phyloP scores from a whole-genome alignment of 805 yeast genomes.

The Candida succiphila region DNA sequence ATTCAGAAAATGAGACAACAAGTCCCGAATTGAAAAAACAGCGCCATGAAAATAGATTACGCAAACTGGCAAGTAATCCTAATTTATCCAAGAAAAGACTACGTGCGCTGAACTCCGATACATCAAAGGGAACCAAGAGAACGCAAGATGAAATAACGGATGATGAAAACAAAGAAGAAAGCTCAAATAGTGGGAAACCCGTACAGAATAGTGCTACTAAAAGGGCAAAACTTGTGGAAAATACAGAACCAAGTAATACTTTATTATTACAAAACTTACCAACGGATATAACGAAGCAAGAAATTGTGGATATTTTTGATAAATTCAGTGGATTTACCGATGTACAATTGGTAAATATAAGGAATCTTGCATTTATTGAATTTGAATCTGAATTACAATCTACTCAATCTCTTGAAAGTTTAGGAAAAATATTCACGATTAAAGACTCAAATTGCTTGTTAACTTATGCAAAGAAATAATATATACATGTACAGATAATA shows the following conservation, averaged over 20 bases:
- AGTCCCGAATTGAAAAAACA: constrained; percentile 10
- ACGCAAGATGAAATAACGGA: too few relatives aligned
- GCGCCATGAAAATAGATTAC: constrained; percentile 10
- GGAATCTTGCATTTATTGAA: constrained; percentile 75
- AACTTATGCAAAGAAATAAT: constrained; percentile 21
- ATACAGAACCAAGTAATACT: constrained; percentile 52
- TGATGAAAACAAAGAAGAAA: not conserved
- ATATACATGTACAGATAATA: not conserved
- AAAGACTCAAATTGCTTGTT: constrained; percentile 13
- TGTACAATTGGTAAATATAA: constrained; percentile 53
- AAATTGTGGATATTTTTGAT: constrained; percentile 37
- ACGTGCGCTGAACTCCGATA: constrained; percentile 7
- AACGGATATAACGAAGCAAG: constrained; percentile 25
- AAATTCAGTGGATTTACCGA: constrained; percentile 52
- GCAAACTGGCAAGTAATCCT: constrained; percentile 2
- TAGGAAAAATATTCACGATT: constrained; percentile 11
- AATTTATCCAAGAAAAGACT: constrained; percentile 10
- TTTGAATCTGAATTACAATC: constrained; percentile 51
- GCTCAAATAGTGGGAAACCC: not conserved
- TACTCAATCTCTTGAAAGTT: constrained; percentile 10
- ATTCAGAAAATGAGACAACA: constrained; percentile 12
- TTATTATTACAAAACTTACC: constrained; percentile 63
- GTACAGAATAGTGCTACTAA: constrained; percentile 6
- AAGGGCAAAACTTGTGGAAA: constrained; percentile 14
- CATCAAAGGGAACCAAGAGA: not conserved